phyloP scores from a whole-genome alignment of 208 protist genomes.

The Trypanosoma grayi region DNA sequence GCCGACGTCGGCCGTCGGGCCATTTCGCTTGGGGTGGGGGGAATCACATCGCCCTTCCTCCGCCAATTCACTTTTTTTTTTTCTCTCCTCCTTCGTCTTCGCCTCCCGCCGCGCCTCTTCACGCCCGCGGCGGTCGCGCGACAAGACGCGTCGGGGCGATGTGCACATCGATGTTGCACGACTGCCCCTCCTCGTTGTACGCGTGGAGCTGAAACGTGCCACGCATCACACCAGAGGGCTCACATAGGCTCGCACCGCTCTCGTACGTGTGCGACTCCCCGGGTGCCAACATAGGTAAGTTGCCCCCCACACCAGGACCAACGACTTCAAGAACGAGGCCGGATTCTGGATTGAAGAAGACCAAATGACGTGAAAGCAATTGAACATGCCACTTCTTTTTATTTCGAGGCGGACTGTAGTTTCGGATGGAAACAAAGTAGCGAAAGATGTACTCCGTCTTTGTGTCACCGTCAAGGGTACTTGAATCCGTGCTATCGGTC shows the following conservation, averaged over 20 bases:
- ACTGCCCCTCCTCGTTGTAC: constrained; percentile 68
- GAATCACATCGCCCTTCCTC: no score
- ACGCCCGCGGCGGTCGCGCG: no score
- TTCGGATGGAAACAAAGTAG: constrained; percentile 81
- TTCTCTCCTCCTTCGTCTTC: not conserved
- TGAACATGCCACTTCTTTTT: constrained; percentile 72
- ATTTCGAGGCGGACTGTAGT: constrained; percentile 50
- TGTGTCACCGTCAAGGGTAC: not conserved
- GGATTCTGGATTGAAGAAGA: constrained; percentile 50
- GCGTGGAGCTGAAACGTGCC: constrained; percentile 84
- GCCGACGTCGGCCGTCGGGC: no score
- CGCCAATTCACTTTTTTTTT: constrained; percentile 4
- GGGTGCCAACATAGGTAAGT: constrained; percentile 69
- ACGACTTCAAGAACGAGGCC: constrained; percentile 61
- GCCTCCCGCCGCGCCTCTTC: not conserved
- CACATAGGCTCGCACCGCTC: constrained; percentile 52
- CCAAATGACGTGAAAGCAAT: constrained; percentile 74
- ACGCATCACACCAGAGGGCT: constrained; percentile 62
- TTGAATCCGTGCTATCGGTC: not conserved
- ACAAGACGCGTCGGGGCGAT: constrained; percentile 69
- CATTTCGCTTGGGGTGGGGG: no score
- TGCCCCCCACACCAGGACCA: constrained; percentile 68
- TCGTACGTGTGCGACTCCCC: constrained; percentile 79
- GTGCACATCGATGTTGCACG: constrained; percentile 63
- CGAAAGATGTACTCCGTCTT: constrained; percentile 57